Base-by-base conservation (phyloP, 108 stramenopile genomes). In the Pseudonitzschia pungens region DNA sequence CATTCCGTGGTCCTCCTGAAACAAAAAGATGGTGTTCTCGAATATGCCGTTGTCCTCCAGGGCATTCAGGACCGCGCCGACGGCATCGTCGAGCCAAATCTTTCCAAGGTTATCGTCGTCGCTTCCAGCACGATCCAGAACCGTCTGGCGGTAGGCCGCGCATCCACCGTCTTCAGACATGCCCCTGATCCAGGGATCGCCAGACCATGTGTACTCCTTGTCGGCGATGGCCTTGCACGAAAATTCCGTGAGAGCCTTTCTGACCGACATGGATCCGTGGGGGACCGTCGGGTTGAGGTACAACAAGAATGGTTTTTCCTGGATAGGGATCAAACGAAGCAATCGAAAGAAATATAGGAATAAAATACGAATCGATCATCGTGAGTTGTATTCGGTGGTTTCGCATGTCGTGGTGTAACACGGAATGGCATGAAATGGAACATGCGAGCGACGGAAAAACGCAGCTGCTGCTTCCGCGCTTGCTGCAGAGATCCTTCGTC, bases 221-320 rank as follows among this genome's bases (percentile, higher is more conserved):
- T 66, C 69, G 51, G 75, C 69, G 24, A 76, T 77, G 29, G 72
- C 76, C 9, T 14, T 24, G 58, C 80, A 81, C 16, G 69, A 20
- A 22, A 45, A 51, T 11, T 55, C 42, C 32, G 22, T 70, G 51
- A 81, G 33, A 12, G 81, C 81, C 21, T 74, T 66, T 15, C 29
- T 20, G 14, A 71, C 57, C 5, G 20, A 42, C n/a, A 62, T 45
- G 21, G 78, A 58, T 12, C 33, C 52, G 67, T 84, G 78, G 27
- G 83, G 83, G 15, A 71, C 77, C 28, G 83, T 80, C 5, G 80
- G 80, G 64, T 79, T 79, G 52, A 78, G 48, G 72, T 82, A 82
- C 63, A 82, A 62, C 33, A 82, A 82, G 44, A 82, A 82, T 36
- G 36, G 36, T 6, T 36, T 6, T 6, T 36, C 36, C 31, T 65